phyloP scores from a whole-genome alignment of 306 rosid species.

The Lagenaria siceraria region DNA sequence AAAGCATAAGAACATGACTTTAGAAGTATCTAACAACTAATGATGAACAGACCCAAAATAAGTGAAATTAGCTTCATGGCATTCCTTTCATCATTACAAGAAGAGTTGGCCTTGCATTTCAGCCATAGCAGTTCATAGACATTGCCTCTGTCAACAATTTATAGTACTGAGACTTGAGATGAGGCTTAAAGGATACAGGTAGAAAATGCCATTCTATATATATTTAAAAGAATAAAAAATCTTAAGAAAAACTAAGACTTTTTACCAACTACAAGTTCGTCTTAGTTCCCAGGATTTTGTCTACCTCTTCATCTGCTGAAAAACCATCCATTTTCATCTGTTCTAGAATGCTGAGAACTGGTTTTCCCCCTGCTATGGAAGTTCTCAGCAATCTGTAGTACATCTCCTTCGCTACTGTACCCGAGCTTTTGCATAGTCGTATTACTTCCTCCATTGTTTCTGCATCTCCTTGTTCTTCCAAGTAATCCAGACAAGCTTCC shows the following conservation, averaged over 20 bases:
- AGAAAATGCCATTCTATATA: neutral
- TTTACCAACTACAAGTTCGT: constrained; percentile 4
- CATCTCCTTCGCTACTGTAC: constrained; percentile 3
- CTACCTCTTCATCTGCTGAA: constrained; percentile 3
- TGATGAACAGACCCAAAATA: neutral
- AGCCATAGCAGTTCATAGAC: neutral
- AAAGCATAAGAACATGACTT: no score
- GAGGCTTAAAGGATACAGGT: neutral
- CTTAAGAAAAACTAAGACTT: neutral
- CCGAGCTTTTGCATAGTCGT: constrained; percentile 5
- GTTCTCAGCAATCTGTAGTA: constrained; percentile 18
- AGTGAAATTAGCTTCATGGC: neutral
- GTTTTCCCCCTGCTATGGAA: constrained; percentile 12
- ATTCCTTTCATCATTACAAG: neutral
- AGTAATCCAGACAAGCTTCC: constrained; percentile 21
- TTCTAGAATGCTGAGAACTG: constrained; percentile 5
- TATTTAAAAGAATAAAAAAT: neutral
- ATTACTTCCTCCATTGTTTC: constrained; percentile 20
- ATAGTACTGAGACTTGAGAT: neutral
- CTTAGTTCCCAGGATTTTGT: constrained; percentile 2
- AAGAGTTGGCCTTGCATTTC: neutral
- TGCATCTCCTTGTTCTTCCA: constrained; percentile 18
- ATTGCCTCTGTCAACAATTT: neutral
- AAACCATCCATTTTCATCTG: constrained; percentile 13
- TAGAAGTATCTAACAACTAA: neutral